A percentile compares a stretch with the other conserved stretches of the same genome.
Evolutionary conservation across 1,284 basidiomycete species (phyloP).

Genomic region (Tremellales sp.): DNA sequence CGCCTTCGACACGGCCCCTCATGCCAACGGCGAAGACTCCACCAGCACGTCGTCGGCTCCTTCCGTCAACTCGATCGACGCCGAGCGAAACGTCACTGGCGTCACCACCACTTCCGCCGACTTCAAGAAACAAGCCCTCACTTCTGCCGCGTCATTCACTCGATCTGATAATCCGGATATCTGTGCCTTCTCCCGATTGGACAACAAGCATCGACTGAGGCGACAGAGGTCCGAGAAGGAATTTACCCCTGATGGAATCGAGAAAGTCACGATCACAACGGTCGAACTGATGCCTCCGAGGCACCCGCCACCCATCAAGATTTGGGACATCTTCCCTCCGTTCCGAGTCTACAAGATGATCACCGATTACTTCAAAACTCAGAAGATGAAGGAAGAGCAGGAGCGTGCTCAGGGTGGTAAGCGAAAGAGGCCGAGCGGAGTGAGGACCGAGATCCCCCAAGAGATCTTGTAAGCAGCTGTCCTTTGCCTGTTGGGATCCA

Average conservation of each 20-base stretch:
- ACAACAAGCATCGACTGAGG: conserved; percentile 4
- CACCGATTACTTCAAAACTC: conserved; percentile 22
- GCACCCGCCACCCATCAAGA: conserved; percentile 23
- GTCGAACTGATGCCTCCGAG: conserved; percentile 35
- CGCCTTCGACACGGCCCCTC: conserved; percentile 17
- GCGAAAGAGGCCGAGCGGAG: conserved; percentile 14
- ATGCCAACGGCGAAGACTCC: conserved; percentile 3
- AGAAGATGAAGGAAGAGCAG: conserved; percentile 16
- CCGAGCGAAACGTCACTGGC: conserved; percentile 4
- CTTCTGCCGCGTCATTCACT: conserved; percentile 17
- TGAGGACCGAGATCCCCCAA: conserved; percentile 28
- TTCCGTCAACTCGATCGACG: conserved; percentile 1
- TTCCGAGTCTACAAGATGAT: conserved; percentile 27
- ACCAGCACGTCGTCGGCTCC: not conserved
- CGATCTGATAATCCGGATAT: conserved; percentile 13
- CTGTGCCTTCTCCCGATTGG: conserved; percentile 5
- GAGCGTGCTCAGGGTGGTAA: conserved; percentile 30
- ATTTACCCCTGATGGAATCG: conserved; percentile 1
- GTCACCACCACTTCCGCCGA: conserved; percentile 12
- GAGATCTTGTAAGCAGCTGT: conserved; percentile 28
- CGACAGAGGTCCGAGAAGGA: conserved; percentile 2
- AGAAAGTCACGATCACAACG: conserved; percentile 20
- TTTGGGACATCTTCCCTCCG: conserved; percentile 33
- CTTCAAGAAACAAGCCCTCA: conserved; percentile 22
- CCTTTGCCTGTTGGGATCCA: not conserved